Percentiles rank a stretch among this genome's conserved stretches.
Evolutionary conservation across 2,329 filamentous ascomycete species (phyloP).

Genomic region (Paraconiothyrium sp.): DNA sequence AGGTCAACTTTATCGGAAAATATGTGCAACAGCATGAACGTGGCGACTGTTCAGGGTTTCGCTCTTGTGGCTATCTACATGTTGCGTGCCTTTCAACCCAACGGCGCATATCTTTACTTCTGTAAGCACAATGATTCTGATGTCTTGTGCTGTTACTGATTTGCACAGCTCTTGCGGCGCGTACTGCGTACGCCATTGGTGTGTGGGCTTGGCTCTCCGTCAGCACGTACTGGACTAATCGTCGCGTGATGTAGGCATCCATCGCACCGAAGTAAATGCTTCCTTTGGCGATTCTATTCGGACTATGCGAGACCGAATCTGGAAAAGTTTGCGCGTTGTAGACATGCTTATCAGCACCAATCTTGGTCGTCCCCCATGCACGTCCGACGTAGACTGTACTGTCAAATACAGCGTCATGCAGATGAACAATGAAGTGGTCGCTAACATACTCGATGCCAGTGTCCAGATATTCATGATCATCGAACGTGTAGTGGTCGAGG

Average conservation of each 20-base stretch:
- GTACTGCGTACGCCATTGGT: slow-evolving; percentile 62
- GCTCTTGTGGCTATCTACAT: slow-evolving; percentile 62
- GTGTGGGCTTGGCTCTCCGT: slow-evolving; percentile 6
- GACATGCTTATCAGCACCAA: slow-evolving; percentile 63
- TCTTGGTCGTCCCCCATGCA: slow-evolving; percentile 62
- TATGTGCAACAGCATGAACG: slow-evolving; percentile 60
- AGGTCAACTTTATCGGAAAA: slow-evolving; percentile 56
- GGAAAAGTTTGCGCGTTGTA: slow-evolving; percentile 63
- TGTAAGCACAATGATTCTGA: slow-evolving; percentile 35
- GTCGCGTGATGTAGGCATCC: slow-evolving; percentile 37
- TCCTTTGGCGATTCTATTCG: slow-evolving; percentile 57
- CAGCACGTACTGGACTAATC: background rate
- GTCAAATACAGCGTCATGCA: slow-evolving; percentile 50
- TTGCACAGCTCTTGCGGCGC: slow-evolving; percentile 54
- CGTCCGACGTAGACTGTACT: slow-evolving; percentile 61
- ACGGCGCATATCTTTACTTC: slow-evolving; percentile 63
- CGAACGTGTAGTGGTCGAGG: slow-evolving; percentile 57
- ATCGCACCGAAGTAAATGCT: slow-evolving; percentile 62
- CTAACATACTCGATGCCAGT: slow-evolving; percentile 43
- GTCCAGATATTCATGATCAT: slow-evolving; percentile 61
- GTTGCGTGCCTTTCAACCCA: slow-evolving; percentile 61
- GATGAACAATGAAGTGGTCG: slow-evolving; percentile 25
- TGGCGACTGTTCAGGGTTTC: slow-evolving; percentile 62
- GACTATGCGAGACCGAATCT: slow-evolving; percentile 58
- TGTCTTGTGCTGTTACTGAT: background rate